Conservation (phyloP, 345 rosid genomes). For the Ceriops zippeliana region DNA sequence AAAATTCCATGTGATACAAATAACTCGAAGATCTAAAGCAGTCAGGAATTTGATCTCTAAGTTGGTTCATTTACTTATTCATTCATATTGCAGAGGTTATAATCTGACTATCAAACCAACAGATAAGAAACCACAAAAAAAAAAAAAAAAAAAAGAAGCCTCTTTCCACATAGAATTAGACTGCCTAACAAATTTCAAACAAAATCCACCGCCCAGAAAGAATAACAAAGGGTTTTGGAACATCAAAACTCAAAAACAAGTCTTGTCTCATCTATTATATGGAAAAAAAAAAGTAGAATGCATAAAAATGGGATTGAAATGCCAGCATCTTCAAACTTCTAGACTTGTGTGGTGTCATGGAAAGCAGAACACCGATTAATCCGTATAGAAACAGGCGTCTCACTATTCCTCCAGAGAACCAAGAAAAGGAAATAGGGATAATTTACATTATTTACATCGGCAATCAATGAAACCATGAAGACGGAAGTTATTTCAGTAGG, state of each 20-base stretch:
- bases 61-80: not conserved
- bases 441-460: not conserved
- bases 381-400: no score
- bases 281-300: no score
- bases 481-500: not conserved
- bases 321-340: no score
- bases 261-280: no score
- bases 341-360: no score
- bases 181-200: slow-evolving; percentile 14
- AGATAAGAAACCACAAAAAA: not conserved
- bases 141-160: not conserved
- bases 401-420: no score
- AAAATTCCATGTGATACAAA: not conserved
- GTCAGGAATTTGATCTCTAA: not conserved
- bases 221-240: not conserved
- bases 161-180: slow-evolving; percentile 2
- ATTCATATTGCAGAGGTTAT: not conserved
- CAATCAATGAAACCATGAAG: not conserved
- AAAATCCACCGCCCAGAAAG: slow-evolving; percentile 8
- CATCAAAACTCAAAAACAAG: no score
- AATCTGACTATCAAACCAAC: not conserved
- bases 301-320: no score
- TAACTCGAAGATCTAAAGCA: not conserved
- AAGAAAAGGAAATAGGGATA: not conserved
- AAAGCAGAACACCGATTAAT: no score